Evolutionary conservation across 352 stramenopile genomes (phyloP), one percentile per base, ranked within the genome.

Genomic region (Pythium aristosporum): DNA sequence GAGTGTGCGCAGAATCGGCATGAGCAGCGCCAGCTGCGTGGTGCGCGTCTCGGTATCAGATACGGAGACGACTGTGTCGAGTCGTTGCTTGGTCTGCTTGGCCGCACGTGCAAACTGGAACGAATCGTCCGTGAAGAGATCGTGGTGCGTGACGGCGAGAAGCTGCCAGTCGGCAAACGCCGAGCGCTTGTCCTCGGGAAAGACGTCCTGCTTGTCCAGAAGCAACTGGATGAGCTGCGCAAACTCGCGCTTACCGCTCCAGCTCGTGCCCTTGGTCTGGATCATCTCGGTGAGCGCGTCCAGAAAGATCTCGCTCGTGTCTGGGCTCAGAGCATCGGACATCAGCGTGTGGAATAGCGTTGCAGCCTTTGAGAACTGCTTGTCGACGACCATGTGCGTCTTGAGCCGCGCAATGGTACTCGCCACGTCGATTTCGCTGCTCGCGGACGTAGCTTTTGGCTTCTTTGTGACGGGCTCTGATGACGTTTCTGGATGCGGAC

Each of bases 101-200:
- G 76, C 73, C 15, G 82, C 80, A 48, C 87, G 88, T 28, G 72
- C 82, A 63, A 94, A 94, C 68, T 88, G 65, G 50, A 89, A 94
- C 56, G 85, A 88, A 63, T 94, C 85, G 63, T 94, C 85, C 8
- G 82, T 94, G 61, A 89, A 87, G 11, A 94, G 75, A 55, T 89
- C 76, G 12, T 69, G 64, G 56, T 91, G 80, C 1, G 80, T 88
- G 61, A 91, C 57, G 3, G 72, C 75, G 23, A 87, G 41, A 39
- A 91, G 71, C 59, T 75, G 74, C 85, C 82, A 93, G 39, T 76
- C 55, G 0, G 77, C 71, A 23, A 66, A 71, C 18, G 80, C 46
- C 28, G 41, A 36, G 2, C 13, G 56, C 55, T 74, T 60, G 10
- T 49, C 50, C 2, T 63, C 46, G 1, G 5, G 43, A 16, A 85